Conservation (phyloP, 345 rosid genomes). For the Sisymbrium irio region DNA sequence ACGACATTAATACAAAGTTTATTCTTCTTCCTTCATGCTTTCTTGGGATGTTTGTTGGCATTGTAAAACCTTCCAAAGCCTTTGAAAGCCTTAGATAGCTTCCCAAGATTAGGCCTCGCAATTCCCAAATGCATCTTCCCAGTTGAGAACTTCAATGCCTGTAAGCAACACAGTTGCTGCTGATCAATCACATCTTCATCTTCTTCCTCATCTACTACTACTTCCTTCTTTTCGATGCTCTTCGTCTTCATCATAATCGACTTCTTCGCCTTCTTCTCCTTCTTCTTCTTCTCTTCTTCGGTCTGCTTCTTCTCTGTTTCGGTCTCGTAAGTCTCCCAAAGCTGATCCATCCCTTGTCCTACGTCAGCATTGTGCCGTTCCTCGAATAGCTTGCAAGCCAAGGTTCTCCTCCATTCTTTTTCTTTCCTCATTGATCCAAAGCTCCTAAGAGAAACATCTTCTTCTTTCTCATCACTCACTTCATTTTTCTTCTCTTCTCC, state of each 20-base stretch:
- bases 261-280: conserved; percentile 42
- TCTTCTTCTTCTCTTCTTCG: conserved; percentile 24
- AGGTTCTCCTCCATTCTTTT: conserved; percentile 93
- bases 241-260: conserved; percentile 11
- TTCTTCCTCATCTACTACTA: conserved; percentile 34
- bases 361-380: conserved; percentile 61
- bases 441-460: conserved; percentile 40
- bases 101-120: conserved; percentile 74
- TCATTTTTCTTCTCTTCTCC: conserved; percentile 24
- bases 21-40: conserved; percentile 23
- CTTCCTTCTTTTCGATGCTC: conserved; percentile 22
- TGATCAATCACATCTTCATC: conserved; percentile 57
- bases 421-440: conserved; percentile 83
- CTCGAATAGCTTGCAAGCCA: conserved; percentile 90
- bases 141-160: conserved; percentile 82
- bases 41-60: conserved; percentile 52
- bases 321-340: conserved; percentile 89
- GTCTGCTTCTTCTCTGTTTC: conserved; percentile 31
- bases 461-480: conserved; percentile 15
- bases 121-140: conserved; percentile 91
- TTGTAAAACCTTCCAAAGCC: conserved; percentile 77
- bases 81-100: conserved; percentile 68
- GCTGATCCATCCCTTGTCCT: conserved; percentile 80
- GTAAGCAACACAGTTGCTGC: conserved; percentile 77
- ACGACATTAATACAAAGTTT: neutral